Evolutionary conservation across 305 asterid species (phyloP).

Genomic region (Fraxinus angustifolia): DNA sequence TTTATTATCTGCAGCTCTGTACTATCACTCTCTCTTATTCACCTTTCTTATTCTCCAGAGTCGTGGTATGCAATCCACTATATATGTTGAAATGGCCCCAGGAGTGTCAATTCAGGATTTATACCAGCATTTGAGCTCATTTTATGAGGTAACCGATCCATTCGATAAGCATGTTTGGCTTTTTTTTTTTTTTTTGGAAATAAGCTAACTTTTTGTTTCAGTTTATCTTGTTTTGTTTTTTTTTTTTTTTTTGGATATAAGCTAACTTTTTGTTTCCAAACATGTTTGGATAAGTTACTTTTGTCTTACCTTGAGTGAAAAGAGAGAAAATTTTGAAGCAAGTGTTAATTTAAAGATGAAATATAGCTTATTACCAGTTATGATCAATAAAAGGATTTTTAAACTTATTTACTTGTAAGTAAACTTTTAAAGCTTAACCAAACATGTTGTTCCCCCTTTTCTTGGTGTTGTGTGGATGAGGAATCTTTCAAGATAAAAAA

Average conservation of each 20-base stretch:
- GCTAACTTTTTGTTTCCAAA: background rate
- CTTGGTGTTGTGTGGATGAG: background rate
- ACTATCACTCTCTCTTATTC: background rate
- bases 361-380: background rate
- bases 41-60: constrained; percentile 44
- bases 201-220: background rate
- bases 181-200: too few species aligned
- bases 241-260: background rate
- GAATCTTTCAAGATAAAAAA: background rate
- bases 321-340: background rate
- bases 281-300: background rate
- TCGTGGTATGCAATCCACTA: constrained; percentile 98
- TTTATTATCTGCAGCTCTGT: background rate
- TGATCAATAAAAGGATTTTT: background rate
- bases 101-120: constrained; percentile 73
- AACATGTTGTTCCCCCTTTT: background rate
- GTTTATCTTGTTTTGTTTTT: too few species aligned
- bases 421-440: background rate
- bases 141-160: constrained; percentile 57
- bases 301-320: background rate
- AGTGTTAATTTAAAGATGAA: background rate
- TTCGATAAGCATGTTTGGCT: background rate
- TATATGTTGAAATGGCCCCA: constrained; percentile 77
- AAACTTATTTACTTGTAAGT: background rate
- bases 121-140: constrained; percentile 45